Conservation (phyloP, 2,329 filamentous ascomycete genomes). For the Exophiala sp. region DNA sequence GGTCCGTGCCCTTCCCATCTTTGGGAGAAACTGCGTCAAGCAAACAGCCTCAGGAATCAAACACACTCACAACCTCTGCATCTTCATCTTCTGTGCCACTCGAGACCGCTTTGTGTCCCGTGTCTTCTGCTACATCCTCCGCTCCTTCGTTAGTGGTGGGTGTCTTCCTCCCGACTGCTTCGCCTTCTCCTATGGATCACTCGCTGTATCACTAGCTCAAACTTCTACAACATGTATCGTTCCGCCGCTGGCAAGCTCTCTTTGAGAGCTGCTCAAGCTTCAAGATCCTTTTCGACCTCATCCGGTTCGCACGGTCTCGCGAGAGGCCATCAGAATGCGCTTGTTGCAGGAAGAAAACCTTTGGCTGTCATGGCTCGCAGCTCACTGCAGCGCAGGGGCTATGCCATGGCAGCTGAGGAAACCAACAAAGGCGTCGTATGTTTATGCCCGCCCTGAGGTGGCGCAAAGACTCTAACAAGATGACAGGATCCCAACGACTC, state of each 20-base stretch:
- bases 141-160: constrained; percentile 12
- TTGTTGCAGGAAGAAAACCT: constrained; percentile 39
- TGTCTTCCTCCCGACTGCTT: constrained; percentile 2
- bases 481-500: constrained; percentile 79
- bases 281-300: constrained; percentile 17
- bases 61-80: neutral
- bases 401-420: constrained; percentile 59
- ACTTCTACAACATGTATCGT: constrained; percentile 21
- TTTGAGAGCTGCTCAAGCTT: constrained; percentile 18
- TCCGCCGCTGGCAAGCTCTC: constrained; percentile 22
- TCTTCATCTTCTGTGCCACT: neutral
- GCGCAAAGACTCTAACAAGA: neutral
- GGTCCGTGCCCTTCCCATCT: neutral
- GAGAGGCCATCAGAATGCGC: constrained; percentile 19
- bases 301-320: constrained; percentile 2
- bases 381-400: constrained; percentile 46
- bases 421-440: constrained; percentile 60
- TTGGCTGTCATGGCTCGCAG: constrained; percentile 40
- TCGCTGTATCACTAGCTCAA: constrained; percentile 21
- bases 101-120: neutral
- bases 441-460: constrained; percentile 22
- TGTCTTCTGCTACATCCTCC: neutral
- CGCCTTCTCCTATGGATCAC: constrained; percentile 22
- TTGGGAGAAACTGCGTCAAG: neutral
- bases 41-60: neutral